A percentile compares a stretch with the other conserved stretches of the same genome.
Evolutionary conservation across 1,139 yeast species (phyloP).

Genomic region (Blastobotrys aristatus): DNA sequence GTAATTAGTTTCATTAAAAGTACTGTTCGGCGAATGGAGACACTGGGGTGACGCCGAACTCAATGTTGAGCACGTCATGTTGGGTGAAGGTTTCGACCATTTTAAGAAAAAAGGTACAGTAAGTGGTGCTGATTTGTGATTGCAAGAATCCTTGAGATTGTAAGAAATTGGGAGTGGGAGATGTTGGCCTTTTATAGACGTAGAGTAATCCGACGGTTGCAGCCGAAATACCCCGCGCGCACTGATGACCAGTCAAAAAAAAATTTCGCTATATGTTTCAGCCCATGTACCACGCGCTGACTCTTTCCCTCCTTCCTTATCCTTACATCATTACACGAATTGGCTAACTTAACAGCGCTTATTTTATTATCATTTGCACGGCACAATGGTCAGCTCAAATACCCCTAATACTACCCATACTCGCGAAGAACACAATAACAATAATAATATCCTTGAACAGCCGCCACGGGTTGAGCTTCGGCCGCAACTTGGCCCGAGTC

Average conservation of each 20-base stretch:
- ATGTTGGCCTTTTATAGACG: not conserved
- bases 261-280: not conserved
- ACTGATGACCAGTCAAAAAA: conserved; percentile 2
- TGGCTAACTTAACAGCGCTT: not conserved
- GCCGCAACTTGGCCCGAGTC: not conserved
- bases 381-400: too few species aligned
- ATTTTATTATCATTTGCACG: not conserved
- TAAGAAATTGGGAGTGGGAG: too few species aligned
- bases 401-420: too few species aligned
- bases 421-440: not conserved
- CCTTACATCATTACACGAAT: not conserved
- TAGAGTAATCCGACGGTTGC: not conserved
- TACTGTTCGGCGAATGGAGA: not conserved
- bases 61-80: not conserved
- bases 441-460: not conserved
- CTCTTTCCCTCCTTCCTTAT: not conserved
- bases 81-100: not conserved
- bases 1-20: conserved; percentile 2
- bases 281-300: not conserved
- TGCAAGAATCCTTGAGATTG: too few species aligned
- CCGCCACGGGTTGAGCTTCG: not conserved
- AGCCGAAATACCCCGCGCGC: not conserved
- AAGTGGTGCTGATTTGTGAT: too few species aligned
- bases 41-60: not conserved
- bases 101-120: not conserved